Base-by-base conservation (phyloP, 2,329 filamentous ascomycete genomes). In the Berkeleyomyces basicola region DNA sequence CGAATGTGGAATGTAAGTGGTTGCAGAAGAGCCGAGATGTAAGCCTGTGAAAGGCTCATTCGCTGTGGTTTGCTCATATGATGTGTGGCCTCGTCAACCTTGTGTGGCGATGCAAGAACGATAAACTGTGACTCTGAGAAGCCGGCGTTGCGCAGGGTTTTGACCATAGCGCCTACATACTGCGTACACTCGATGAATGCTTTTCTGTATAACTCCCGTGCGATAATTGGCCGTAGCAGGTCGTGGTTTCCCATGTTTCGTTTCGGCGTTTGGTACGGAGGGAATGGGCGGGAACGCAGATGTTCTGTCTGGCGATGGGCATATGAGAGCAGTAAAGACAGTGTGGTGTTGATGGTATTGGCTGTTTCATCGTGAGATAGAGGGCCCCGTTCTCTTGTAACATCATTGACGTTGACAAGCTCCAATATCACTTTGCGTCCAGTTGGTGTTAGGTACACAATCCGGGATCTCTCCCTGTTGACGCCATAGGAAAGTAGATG, bases 291-390 rank as follows among this genome's bases (percentile, higher is more conserved):
- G 1, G 85, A 86, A 61, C 90, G 82, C 51, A 81, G 80, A 46
- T 83, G 77, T 65, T 89, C 81, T 67, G 86, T 90, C 70, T 87
- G 82, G 7, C 86, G 82, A 71, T 97, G 92, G 1, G 88, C 84
- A 66, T 91, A 85, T 58, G 81, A 82, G 6, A 97, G 82, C 1
- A 96, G 78, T 31, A 96, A 79, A 47, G 89, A 84, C 3, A 96
- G 78, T 0, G 82, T 79, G 59, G 87, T 76, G 2, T 82, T 80
- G 37, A 90, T 76, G 5, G 79, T 78, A 69, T 90, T 80, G 1
- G 90, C 87, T 33, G 87, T 70, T 44, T 70, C 66, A 68, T 79
- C 74, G 58, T 80, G 75, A 47, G 70, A 69, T 63, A 71, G 74
- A 67, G 69, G 62, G 3, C 66, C 66, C 5, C 72, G 67, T 4